Evolutionary conservation across 176 grass and related monocot species (phyloP).

Genomic region (Otatea glauca): DNA sequence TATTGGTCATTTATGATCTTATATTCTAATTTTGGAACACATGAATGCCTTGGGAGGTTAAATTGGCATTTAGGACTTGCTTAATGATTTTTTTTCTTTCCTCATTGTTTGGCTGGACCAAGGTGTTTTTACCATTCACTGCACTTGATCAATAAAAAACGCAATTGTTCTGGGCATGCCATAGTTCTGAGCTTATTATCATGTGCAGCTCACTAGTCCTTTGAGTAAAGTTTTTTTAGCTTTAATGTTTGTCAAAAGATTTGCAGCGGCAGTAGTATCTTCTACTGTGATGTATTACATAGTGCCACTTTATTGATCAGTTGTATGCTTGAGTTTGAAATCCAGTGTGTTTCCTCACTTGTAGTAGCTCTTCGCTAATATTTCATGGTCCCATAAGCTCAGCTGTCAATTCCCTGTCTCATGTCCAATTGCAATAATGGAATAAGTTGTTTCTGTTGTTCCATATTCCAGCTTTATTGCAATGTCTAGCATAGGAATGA

Average conservation of each 20-base stretch:
- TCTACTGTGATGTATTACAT: slow-evolving; percentile 8
- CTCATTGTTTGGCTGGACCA: not conserved
- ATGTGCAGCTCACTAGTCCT: not conserved
- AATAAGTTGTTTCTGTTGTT: not conserved
- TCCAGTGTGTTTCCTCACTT: not conserved
- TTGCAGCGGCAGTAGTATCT: not conserved
- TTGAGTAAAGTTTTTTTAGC: not conserved
- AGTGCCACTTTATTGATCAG: not conserved
- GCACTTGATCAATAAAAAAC: not conserved
- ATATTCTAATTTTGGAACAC: not conserved
- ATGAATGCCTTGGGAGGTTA: no score
- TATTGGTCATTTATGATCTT: slow-evolving; percentile 27
- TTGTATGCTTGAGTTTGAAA: slow-evolving; percentile 12
- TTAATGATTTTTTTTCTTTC: no score
- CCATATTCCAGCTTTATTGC: not conserved
- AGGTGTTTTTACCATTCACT: not conserved
- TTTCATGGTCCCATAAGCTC: not conserved
- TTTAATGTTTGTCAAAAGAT: not conserved
- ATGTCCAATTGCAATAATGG: not conserved
- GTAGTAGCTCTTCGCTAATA: not conserved
- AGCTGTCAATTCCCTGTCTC: not conserved
- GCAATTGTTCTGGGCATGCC: not conserved
- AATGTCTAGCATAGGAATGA: not conserved
- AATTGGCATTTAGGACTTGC: no score
- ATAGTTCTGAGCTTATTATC: not conserved